A percentile compares a stretch with the other conserved stretches of the same genome.
These are phyloP conservation scores for Claviceps quebecensis DNA, from an alignment of 2,329 filamentous ascomycete genomes.

Conservation along the genomic window DNA sequence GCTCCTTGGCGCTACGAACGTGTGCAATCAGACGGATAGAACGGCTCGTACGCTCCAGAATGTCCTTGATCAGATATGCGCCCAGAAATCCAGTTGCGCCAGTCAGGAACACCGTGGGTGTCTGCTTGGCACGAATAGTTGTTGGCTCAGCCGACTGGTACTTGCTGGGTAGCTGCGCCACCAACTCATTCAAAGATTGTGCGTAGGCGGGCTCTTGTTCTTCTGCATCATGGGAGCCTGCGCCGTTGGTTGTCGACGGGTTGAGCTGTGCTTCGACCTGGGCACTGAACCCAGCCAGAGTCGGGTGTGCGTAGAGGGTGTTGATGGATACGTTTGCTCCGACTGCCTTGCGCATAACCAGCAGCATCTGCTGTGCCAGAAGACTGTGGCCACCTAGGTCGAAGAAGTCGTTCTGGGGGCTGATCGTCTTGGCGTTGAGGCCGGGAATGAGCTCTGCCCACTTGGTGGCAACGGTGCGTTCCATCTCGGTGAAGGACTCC, in stretches of 20 bases:
- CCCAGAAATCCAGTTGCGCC: conserved; percentile 72
- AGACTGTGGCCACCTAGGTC: conserved; percentile 25
- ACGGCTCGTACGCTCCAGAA: conserved; percentile 36
- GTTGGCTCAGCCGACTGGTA: conserved; percentile 23
- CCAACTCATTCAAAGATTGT: conserved; percentile 37
- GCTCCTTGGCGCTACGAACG: conserved; percentile 51
- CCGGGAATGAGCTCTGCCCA: conserved; percentile 61
- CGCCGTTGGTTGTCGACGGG: conserved; percentile 13
- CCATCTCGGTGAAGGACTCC: conserved; percentile 22
- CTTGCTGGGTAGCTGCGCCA: conserved; percentile 30
- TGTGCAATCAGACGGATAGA: conserved; percentile 47
- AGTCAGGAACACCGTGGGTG: conserved; percentile 59
- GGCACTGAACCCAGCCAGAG: conserved; percentile 15
- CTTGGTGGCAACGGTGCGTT: conserved; percentile 34
- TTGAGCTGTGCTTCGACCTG: conserved; percentile 14
- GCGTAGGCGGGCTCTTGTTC: conserved; percentile 36
- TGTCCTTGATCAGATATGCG: conserved; percentile 61
- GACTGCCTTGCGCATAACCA: conserved; percentile 31
- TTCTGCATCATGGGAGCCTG: conserved; percentile 17
- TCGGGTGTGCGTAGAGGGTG: conserved; percentile 17
- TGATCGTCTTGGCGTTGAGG: conserved; percentile 52
- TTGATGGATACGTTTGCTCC: conserved; percentile 19
- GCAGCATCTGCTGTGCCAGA: conserved; percentile 61
- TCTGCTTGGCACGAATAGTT: conserved; percentile 14
- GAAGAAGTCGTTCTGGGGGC: conserved; percentile 17